These are phyloP conservation scores for Hibiscus syriacus DNA, from an alignment of 345 rosid genomes.

Conservation along the genomic window DNA sequence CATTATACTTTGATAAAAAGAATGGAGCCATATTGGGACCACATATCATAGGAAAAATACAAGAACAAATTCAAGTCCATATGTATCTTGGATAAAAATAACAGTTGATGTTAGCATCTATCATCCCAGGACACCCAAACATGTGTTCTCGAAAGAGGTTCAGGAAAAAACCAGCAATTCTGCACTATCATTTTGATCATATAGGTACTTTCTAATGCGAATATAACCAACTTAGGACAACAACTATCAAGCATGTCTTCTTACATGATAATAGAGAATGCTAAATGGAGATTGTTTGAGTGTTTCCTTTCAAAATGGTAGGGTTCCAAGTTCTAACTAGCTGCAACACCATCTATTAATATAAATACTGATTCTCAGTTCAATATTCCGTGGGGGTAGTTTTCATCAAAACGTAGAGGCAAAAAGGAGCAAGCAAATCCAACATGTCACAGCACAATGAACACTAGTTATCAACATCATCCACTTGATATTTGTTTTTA, in stretches of 20 bases:
- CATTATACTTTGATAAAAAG: too few species aligned
- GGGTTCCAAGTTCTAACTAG: not conserved
- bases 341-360: not conserved
- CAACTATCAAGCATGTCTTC: not conserved
- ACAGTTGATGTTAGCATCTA: not conserved
- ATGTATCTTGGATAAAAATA: not conserved
- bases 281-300: not conserved
- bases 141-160: not conserved
- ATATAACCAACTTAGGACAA: not conserved
- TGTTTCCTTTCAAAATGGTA: not conserved
- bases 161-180: not conserved
- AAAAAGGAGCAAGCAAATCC: not conserved
- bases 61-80: not conserved
- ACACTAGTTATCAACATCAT: not conserved
- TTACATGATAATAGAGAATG: too few species aligned
- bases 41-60: not conserved
- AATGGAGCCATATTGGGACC: too few species aligned
- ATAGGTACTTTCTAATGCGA: not conserved
- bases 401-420: not conserved
- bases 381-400: not conserved
- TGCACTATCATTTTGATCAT: not conserved
- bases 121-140: not conserved
- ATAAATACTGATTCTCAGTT: not conserved
- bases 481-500: not conserved
- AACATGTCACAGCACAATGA: not conserved